Percentiles rank a stretch among this genome's conserved stretches.
These are phyloP conservation scores for Xylaria grammica DNA, from an alignment of 495 filamentous ascomycete genomes.

Conservation along the genomic window DNA sequence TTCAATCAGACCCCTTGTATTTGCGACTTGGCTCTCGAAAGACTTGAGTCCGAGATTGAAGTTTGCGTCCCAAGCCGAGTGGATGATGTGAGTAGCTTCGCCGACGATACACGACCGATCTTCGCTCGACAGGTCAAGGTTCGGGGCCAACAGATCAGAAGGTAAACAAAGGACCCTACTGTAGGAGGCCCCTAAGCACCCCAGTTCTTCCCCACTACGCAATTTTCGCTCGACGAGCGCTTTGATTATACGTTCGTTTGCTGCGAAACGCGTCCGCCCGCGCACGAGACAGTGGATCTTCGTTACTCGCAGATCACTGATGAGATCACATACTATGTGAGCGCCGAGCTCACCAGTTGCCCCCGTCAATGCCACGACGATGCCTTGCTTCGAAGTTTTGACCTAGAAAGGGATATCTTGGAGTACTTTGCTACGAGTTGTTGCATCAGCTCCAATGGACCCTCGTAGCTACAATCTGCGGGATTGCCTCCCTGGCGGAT, in stretches of 20 bases:
- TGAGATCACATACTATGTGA: constrained; percentile 54
- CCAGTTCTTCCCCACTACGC: not conserved
- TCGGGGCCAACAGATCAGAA: constrained; percentile 39
- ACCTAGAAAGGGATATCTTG: not conserved
- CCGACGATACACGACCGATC: constrained; percentile 42
- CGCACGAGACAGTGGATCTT: constrained; percentile 62
- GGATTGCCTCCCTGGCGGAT: constrained; percentile 42
- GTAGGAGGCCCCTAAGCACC: not conserved
- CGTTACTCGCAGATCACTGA: constrained; percentile 43
- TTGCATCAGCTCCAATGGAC: constrained; percentile 21
- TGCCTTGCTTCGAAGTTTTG: constrained; percentile 27
- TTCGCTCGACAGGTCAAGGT: constrained; percentile 47
- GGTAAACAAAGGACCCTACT: constrained; percentile 31
- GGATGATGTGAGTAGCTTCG: constrained; percentile 56
- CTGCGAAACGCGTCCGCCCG: constrained; percentile 33
- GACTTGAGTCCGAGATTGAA: constrained; percentile 62
- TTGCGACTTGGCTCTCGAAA: constrained; percentile 60
- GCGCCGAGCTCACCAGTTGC: constrained; percentile 63
- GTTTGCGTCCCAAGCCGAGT: constrained; percentile 72
- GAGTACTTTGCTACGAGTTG: constrained; percentile 23
- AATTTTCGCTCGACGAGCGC: constrained; percentile 43
- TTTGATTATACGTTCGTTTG: constrained; percentile 51
- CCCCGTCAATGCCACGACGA: constrained; percentile 57
- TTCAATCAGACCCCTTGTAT: constrained; percentile 57
- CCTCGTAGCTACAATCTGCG: constrained; percentile 14